Base-by-base conservation (phyloP, 495 filamentous ascomycete genomes). In the Tuber indicum region DNA sequence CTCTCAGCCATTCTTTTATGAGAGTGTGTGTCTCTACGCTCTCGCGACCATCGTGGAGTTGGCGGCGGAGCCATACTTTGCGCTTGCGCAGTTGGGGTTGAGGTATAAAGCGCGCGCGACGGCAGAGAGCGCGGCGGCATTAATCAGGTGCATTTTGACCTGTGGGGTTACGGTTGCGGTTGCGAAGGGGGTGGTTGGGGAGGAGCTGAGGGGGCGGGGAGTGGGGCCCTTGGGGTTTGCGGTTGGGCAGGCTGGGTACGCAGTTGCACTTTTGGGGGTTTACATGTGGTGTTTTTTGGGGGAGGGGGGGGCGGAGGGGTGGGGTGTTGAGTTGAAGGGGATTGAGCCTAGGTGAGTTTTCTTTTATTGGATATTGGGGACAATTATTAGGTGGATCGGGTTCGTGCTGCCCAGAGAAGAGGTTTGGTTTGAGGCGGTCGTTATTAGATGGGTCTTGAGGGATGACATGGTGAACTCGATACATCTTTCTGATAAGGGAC, bases 151-250 rank as follows among this genome's bases (percentile, higher is more conserved):
- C 81, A 69, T 91, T 17, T 84, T 90, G 17, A 94, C 93, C 0
- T 94, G 93, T 76, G 88, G 85, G 0, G 74, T 86, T 9, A 83
- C 82, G n/a, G 75, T 83, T 2, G 85, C 84, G 0, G 92, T 90
- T 36, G 85, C 91, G 16, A 91, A 88, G 87, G 89, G 88, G 8
- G 85, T 87, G 72, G 84, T 77, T 71, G 77, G 80, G 7, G 80
- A 83, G 5, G 74, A 83, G 0, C 10, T 66, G 58, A 66, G 16
- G 26, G 82, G 86, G 1, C 75, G 81, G 47, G 87, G 91, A 71
- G 75, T 92, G 19, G 95, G 96, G 7, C 90, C 93, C 8, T 83
- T 99, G 47, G 94, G 95, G 1, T 99, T 98, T 84, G 96, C 94
- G 0, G 81, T 94, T 39, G 96, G 96, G 17, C 92, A 98, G 84